A percentile compares a stretch with the other conserved stretches of the same genome.
These are phyloP conservation scores for Inonotus obliquus DNA, from an alignment of 1,284 basidiomycete species.

Conservation along the genomic window DNA sequence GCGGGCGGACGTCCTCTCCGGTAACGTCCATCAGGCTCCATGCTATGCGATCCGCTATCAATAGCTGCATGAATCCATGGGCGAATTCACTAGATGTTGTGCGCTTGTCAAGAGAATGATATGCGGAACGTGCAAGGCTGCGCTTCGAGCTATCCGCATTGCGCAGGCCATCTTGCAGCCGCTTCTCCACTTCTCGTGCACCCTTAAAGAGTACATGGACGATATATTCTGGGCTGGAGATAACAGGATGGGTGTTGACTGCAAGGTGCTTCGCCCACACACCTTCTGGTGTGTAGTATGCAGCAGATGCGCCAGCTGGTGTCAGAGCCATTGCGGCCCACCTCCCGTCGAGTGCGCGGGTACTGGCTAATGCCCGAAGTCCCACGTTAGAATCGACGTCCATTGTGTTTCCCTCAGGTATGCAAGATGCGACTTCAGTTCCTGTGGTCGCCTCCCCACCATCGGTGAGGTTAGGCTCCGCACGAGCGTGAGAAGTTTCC, in stretches of 20 bases:
- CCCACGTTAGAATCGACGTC: too few species aligned
- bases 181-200: neutral
- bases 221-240: neutral
- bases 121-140: neutral
- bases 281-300: neutral
- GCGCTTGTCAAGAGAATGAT: neutral
- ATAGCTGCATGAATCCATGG: neutral
- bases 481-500: too few species aligned
- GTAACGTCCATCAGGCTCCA: neutral
- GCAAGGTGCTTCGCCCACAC: neutral
- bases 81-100: neutral
- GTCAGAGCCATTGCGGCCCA: neutral
- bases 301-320: neutral
- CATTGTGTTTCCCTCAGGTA: too few species aligned
- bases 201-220: neutral
- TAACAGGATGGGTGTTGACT: neutral
- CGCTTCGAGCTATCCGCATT: neutral
- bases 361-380: too few species aligned
- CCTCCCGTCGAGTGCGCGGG: neutral
- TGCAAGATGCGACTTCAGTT: too few species aligned
- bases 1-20: neutral
- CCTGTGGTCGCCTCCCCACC: too few species aligned
- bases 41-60: neutral
- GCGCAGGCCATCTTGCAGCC: neutral
- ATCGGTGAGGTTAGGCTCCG: too few species aligned